A percentile compares a stretch with the other conserved stretches of the same genome.
Evolutionary conservation across 768 basidiomycete genomes (phyloP).

Genomic region (Galerina marginata): DNA sequence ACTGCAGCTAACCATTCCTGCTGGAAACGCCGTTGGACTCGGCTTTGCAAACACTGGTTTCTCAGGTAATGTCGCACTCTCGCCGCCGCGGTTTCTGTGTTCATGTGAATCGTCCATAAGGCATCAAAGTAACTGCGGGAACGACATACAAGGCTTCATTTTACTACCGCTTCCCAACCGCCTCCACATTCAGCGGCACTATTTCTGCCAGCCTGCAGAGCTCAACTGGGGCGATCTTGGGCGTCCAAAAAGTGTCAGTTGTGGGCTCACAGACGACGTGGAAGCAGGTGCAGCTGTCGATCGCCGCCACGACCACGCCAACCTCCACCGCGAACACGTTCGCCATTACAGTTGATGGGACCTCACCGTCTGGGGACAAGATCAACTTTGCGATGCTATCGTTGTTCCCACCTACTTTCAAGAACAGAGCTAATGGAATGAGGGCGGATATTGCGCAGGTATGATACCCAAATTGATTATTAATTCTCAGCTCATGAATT

Average conservation of each 20-base stretch:
- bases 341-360: constrained; percentile 54
- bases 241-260: constrained; percentile 41
- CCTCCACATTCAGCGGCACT: constrained; percentile 45
- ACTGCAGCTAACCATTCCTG: constrained; percentile 53
- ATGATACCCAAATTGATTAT: neutral
- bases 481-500: neutral
- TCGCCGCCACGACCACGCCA: constrained; percentile 49
- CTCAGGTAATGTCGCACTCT: constrained; percentile 42
- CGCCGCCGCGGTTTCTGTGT: neutral
- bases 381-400: constrained; percentile 66
- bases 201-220: constrained; percentile 53
- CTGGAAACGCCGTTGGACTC: constrained; percentile 40
- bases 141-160: constrained; percentile 67
- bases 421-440: constrained; percentile 62
- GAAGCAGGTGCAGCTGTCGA: constrained; percentile 47
- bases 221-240: constrained; percentile 48
- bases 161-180: constrained; percentile 57
- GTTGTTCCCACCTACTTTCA: constrained; percentile 74
- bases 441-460: constrained; percentile 64
- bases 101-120: constrained; percentile 26
- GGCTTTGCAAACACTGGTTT: constrained; percentile 67
- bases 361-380: constrained; percentile 43
- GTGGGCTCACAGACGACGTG: constrained; percentile 53
- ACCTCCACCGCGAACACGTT: constrained; percentile 54
- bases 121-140: constrained; percentile 58